Base-by-base conservation (phyloP, 2,329 filamentous ascomycete genomes). In the Paramyrothecium sp. region DNA sequence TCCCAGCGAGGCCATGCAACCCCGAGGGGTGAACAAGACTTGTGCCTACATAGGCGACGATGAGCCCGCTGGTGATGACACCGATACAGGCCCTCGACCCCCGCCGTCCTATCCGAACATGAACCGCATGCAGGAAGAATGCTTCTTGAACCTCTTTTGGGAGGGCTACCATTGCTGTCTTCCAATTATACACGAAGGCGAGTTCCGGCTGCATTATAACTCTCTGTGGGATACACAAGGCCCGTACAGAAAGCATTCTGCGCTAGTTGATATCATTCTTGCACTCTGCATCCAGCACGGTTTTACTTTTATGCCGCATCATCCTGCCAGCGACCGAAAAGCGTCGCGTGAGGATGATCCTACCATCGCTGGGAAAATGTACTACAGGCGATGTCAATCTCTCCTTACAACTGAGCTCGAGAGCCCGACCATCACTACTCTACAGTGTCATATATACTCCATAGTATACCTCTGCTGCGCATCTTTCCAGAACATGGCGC, bases 191-290 rank as follows among this genome's bases (percentile, higher is more conserved):
- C 71, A 79, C 19, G 76, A 79, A 58, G 56, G 61, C 3, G 73
- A 76, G 34, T 81, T 81, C 54, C 72, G 69, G 50, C 67, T 69
- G 11, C 69, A 79, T 54, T 78, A 80, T 56, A 63, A 71, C 7
- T 75, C 73, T 0, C 66, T 80, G 16, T 79, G 75, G 73, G 55
- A 49, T 17, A 49, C 19, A 3, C 52, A 2, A 8, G 26, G 5
- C n/a, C 7, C 51, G 2, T 51, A 57, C 21, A 71, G 80, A 7
- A 75, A 74, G 55, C 70, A 75, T 2, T 83, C 80, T 3, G 74
- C 81, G 0, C 68, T 83, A 1, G 78, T 81, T 2, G 81, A 84
- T 56, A 81, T 83, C 26, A 66, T 83, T 30, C 65, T 84, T n/a
- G 81, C 81, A 1, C 58, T 83, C 13, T 79, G 76, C 56, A 81